Evolutionary conservation across 2,329 filamentous ascomycete species (phyloP), one percentile per base, ranked within the genome.

Genomic region (Coleophoma eucalyptorum): DNA sequence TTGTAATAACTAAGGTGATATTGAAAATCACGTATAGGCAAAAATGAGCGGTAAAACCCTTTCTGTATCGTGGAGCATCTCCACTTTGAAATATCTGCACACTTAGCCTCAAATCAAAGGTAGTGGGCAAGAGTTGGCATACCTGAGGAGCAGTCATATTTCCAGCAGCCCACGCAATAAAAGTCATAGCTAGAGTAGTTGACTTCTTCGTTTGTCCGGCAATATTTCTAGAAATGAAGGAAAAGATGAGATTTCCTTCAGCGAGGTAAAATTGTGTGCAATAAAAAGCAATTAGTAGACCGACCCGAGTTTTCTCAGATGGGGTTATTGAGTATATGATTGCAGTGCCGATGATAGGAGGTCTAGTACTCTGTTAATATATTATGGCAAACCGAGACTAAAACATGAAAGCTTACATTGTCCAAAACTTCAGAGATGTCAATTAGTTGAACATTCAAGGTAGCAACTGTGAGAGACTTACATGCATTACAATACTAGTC

Each of bases 101-200:
- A 55, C 35, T 58, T 55, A 19, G 55, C 34, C 61, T 21, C 50
- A 58, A 48, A 43, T 59, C 11, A 58, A 54, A 38, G 55, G 54
- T 43, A 54, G 38, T 12, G 37, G 33, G 18, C 34, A 50, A 32
- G 10, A n/a, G 13, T 31, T 21, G 16, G 21, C 13, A 43, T 59
- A 78, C 73, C 57, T 78, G 77, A 1, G 77, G 76, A 3, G 73
- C 73, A 65, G 53, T 75, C 4, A 78, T 74, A 57, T 84, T 84
- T 3, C 80, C 80, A 0, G 73, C 72, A 21, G 76, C 77, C 78
- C 79, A 83, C 2, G 74, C 72, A 43, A 82, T 69, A 59, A 83
- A 83, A 51, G 79, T 83, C 52, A 78, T 73, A 4, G 79, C 77
- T 3, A 83, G 73, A 6, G 76, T 74, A 15, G 77, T 48, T 26